Percentiles rank a stretch among this genome's conserved stretches.
phyloP scores from a whole-genome alignment of 2,329 filamentous ascomycete genomes.

The Ophiosphaerella korrae region DNA sequence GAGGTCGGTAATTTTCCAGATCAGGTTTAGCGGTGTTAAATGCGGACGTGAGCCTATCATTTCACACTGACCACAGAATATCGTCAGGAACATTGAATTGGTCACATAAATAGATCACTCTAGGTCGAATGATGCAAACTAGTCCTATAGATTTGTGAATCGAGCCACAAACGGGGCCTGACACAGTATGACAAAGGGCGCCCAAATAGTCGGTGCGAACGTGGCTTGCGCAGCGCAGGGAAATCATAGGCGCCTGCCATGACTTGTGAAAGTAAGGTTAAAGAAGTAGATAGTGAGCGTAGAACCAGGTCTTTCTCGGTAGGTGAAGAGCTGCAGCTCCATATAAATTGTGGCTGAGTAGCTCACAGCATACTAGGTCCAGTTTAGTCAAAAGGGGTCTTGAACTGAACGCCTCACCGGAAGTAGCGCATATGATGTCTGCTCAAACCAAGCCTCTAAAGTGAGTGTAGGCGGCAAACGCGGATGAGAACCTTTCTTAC shows the following conservation, averaged over 20 bases:
- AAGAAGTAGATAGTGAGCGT: too few relatives aligned
- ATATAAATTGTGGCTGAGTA: background rate
- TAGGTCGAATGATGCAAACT: too few relatives aligned
- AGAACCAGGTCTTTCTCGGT: background rate
- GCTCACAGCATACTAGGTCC: background rate
- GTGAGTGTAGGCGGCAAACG: background rate
- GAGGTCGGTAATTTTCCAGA: slow-evolving; percentile 15
- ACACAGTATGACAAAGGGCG: too few relatives aligned
- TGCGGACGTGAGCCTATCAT: slow-evolving; percentile 34
- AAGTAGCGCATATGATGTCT: background rate
- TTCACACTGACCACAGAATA: slow-evolving; percentile 17
- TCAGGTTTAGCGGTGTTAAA: slow-evolving; percentile 11
- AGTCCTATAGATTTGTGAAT: too few relatives aligned
- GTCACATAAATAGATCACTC: too few relatives aligned
- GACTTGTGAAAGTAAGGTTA: too few relatives aligned
- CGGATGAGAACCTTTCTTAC: too few relatives aligned
- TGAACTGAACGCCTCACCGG: slow-evolving; percentile 1
- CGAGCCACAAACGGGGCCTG: too few relatives aligned
- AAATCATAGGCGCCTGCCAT: too few relatives aligned
- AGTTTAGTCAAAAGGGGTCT: background rate
- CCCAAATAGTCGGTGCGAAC: too few relatives aligned
- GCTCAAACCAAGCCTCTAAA: background rate
- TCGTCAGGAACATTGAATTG: background rate
- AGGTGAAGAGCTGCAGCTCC: background rate
- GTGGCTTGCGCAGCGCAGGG: too few relatives aligned